Base-by-base conservation (phyloP, 2,329 filamentous ascomycete genomes). In the Zymoseptoria brevis region DNA sequence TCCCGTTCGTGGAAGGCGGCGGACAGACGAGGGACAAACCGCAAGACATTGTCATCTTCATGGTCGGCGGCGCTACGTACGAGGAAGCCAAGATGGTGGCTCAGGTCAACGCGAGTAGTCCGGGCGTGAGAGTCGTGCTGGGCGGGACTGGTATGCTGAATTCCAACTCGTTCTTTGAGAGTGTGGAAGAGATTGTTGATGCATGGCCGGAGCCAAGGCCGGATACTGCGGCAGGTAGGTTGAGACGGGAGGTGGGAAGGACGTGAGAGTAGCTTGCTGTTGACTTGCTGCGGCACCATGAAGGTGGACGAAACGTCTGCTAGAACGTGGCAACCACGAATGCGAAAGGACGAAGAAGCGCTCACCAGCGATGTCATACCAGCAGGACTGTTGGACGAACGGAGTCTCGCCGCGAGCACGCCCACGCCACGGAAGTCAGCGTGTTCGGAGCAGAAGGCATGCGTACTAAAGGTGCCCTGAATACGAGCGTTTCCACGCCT, bases 51-150 rank as follows among this genome's bases (percentile, higher is more conserved):
- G 84, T 99, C 50, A 84, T 99, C 7, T 99, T 99, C 71, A 92
- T 99, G 70, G 81, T 96, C 22, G 94, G 94, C 5, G 94, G 94
- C 2, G 86, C 88, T 19, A 99, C 94, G 0, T 99, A 96, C 70
- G 94, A 99, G 74, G 94, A 99, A 74, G 92, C 94, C 5, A 96
- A 96, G 77, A 91, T 90, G 81, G 85, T 97, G 48, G 90, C 94
- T n/a, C 86, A 92, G 66, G 86, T 99, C 60, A 99, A 99, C 75
- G 91, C 91, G 19, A 90, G 87, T 59, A 89, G 89, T 9, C 92
- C 92, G 0, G 94, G 94, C 0, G 82, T 97, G 8, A 83, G 94
- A 57, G 87, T 99, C 3, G 91, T 97, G 9, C 77, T 99, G 5
- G 92, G 91, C 8, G 92, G 91, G 3, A 97, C 94, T 0, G 85